A percentile compares a stretch with the other conserved stretches of the same genome.
Conservation (phyloP, 2,329 filamentous ascomycete genomes). For the Stemphylium vesicarium region DNA sequence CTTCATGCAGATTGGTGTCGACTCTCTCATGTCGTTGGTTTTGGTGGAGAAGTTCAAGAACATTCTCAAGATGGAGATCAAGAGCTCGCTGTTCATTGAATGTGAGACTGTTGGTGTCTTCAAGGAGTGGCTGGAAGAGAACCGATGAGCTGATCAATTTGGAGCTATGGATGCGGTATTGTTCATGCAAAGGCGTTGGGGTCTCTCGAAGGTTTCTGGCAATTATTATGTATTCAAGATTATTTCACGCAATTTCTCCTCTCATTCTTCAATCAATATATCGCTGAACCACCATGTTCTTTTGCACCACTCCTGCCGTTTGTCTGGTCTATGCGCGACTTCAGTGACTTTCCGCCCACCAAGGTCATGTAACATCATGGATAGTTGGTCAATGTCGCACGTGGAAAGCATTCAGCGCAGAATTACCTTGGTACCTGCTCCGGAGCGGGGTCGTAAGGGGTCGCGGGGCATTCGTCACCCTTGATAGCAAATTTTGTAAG, state of each 20-base stretch:
- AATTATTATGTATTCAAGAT: not conserved
- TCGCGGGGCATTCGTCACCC: not conserved
- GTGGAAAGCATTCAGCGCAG: not conserved
- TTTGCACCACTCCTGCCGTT: not conserved
- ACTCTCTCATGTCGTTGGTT: slow-evolving; percentile 1
- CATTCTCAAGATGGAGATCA: slow-evolving; percentile 2
- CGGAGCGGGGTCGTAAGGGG: not conserved
- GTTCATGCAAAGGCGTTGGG: not conserved
- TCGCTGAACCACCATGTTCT: not conserved
- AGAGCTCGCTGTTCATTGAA: slow-evolving; percentile 1
- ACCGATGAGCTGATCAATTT: not conserved
- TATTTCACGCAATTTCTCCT: not conserved
- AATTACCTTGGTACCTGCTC: not conserved
- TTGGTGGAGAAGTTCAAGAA: slow-evolving; percentile 2
- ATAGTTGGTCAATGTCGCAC: not conserved
- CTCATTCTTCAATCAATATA: not conserved
- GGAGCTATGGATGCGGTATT: not conserved
- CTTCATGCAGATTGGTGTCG: slow-evolving; percentile 1
- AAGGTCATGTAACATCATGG: not conserved
- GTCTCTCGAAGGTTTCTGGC: not conserved
- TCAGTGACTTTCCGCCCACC: not conserved
- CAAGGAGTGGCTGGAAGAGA: slow-evolving; percentile 4
- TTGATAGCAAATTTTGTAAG: not conserved
- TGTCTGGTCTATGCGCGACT: not conserved
- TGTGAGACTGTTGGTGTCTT: not conserved